These are phyloP conservation scores for Coemansia sp. DNA, from an alignment of 192 early-diverging fungal genomes.

Conservation along the genomic window DNA sequence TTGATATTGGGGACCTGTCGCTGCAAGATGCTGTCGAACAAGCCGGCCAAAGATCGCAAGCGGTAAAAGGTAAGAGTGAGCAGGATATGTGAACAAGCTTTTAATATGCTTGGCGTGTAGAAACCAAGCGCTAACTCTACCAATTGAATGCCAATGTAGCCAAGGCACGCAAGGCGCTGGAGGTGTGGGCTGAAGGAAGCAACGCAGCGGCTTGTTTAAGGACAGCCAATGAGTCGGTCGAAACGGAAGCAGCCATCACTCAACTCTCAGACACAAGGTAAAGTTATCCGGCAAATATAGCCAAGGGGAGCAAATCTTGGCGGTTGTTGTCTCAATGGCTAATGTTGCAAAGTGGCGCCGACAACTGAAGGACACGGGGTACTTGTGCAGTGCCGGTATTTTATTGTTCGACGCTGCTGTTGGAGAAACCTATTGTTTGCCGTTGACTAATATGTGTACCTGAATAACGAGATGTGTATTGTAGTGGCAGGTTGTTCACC, in stretches of 20 bases:
- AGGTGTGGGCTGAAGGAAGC: constrained; percentile 20
- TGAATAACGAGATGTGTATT: constrained; percentile 7
- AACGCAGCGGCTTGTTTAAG: constrained; percentile 8
- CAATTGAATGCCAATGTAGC: background rate
- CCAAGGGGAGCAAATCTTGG: background rate
- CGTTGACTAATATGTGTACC: background rate
- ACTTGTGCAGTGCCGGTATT: background rate
- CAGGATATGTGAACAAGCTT: background rate
- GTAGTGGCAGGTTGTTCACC: constrained; percentile 50
- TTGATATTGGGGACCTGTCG: background rate
- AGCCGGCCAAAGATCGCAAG: background rate
- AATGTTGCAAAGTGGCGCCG: background rate
- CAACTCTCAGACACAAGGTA: constrained; percentile 42
- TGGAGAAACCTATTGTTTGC: background rate
- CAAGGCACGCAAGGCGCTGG: constrained; percentile 19
- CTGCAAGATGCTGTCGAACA: background rate
- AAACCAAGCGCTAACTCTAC: background rate
- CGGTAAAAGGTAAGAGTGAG: background rate
- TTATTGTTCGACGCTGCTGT: background rate
- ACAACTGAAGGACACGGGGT: constrained; percentile 9
- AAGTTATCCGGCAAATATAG: constrained; percentile 1
- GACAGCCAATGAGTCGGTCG: constrained; percentile 17
- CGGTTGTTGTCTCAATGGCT: constrained; percentile 1
- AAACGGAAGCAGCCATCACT: constrained; percentile 25
- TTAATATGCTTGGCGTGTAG: background rate